Base-by-base conservation (phyloP, 345 rosid genomes). In the Aurinia saxatilis region DNA sequence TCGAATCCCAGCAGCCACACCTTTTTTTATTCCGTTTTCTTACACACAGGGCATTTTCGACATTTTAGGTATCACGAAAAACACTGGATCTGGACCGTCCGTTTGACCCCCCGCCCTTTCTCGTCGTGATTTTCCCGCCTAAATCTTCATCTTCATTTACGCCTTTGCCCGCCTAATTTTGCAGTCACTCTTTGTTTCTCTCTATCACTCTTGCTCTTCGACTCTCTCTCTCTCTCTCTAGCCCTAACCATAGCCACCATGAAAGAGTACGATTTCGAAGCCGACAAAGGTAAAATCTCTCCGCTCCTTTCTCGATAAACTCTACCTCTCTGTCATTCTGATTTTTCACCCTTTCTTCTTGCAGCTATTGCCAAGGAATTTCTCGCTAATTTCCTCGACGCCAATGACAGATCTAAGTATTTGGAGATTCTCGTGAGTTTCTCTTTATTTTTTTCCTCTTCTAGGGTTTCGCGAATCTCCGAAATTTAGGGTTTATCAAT, bases 1-100 rank as follows among this genome's bases (percentile, higher is more conserved):
- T 86, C 84, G 86, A 86, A 79, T 84, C 84, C 87, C 82, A 80
- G 84, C 90, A 82, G 87, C 86, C 88, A 82, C 90, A 83, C 9
- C 14, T 50, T 6, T 39, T 31, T 15, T 45, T 0, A 21, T 6
- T 14, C 10, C 12, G 3, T 11, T 8, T 14, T 0, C 2, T 6
- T 2, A 10, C 13, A 4, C 5, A 1, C 1, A 30, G 39, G 67
- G 39, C 42, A 23, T n/a, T 51, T 50, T 52, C 51, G 60, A 15
- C 66, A 59, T 44, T 49, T 14, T 5, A 4, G n/a, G n/a, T 8
- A 29, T 55, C 30, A 36, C 16, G 5, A 19, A 7, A n/a, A 39
- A 2, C 35, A 8, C 52, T 31, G 39, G 17, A 63, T 71, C 70
- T 30, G 60, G 18, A 14, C 65, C 61, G 61, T 71, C 44, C 55